Base-by-base conservation (phyloP, 73 alveolate genomes). In the Blepharisma stoltei region DNA sequence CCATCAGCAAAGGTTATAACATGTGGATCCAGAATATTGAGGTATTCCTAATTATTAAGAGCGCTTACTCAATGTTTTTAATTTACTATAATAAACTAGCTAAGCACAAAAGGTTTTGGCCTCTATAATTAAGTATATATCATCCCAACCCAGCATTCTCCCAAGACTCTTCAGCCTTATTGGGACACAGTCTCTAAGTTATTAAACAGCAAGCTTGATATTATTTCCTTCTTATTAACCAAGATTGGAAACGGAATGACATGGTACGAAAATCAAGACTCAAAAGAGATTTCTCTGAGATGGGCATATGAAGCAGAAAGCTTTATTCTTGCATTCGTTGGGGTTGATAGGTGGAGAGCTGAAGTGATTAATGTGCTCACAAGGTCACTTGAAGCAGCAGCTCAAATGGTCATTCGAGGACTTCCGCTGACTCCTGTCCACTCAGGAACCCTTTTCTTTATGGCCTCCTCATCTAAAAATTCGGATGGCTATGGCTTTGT, bases 131-230 rank as follows among this genome's bases (percentile, higher is more conserved):
- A n/a, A n/a, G n/a, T n/a, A 14, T 14, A 60, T 8, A 60, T 60
- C 5, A n/a, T 60, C 18, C 73, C 73, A 18, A 25, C 38, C 11
- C 73, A 60, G 46, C 73, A 60, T 60, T 60, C 73, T 25, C 73
- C 73, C 23, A 1, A 60, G 5, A 14, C 73, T 25, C 23, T 60
- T 60, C 46, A n/a, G 49, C 73, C 14, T 14, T 14, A 14, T 60
- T 60, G 73, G 73, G 23, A 60, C 2, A 47, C 14, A 14, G 14
- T 60, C 5, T 18, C 14, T 2, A 25, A n/a, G 14, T 47, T 14
- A 25, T 25, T 60, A 52, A 20, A 52, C 4, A 20, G 23, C 23
- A 11, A 20, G n/a, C 27, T 52, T 52, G 66, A 52, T 4, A 14
- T 52, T 20, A 52, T 52, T 14, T 14, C 66, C 4, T 52, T 52